phyloP scores from a whole-genome alignment of 345 rosid species.

The Psidium guajava region DNA sequence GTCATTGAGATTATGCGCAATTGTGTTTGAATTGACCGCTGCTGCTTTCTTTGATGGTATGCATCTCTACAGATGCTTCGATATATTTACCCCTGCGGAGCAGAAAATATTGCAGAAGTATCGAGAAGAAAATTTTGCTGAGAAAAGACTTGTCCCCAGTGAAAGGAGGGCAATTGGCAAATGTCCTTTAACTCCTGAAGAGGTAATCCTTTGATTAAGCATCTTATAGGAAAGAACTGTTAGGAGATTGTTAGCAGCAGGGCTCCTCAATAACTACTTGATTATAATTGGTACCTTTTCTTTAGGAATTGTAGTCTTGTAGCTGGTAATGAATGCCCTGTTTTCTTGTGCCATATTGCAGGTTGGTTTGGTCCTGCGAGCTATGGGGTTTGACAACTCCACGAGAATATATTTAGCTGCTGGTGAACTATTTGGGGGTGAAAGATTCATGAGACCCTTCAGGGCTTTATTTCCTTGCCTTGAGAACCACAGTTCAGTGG shows the following conservation, averaged over 20 bases:
- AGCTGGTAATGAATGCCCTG: not conserved
- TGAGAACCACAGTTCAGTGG: conserved; percentile 89
- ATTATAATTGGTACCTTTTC: not conserved
- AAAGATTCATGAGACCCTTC: conserved; percentile 82
- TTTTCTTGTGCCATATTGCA: conserved; percentile 17
- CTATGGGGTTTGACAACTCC: conserved; percentile 87
- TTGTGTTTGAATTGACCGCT: not conserved
- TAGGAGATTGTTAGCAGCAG: not conserved
- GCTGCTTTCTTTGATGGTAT: not conserved
- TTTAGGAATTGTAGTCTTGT: not conserved
- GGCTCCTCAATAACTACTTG: not conserved
- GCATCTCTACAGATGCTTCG: conserved; percentile 58
- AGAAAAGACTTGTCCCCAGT: conserved; percentile 48
- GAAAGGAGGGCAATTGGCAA: conserved; percentile 90
- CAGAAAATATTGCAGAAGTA: conserved; percentile 68
- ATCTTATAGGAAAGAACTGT: not conserved
- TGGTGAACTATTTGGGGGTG: conserved; percentile 93
- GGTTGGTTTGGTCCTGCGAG: conserved; percentile 89
- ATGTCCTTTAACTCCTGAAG: conserved; percentile 84
- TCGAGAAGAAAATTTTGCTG: conserved; percentile 75
- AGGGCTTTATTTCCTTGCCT: conserved; percentile 70
- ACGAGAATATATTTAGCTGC: conserved; percentile 91
- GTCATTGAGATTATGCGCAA: not conserved
- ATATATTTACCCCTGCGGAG: conserved; percentile 71
- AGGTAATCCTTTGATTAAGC: not conserved